Evolutionary conservation across 441 rosid genomes (phyloP).

Genomic region (Populus hybrid): DNA sequence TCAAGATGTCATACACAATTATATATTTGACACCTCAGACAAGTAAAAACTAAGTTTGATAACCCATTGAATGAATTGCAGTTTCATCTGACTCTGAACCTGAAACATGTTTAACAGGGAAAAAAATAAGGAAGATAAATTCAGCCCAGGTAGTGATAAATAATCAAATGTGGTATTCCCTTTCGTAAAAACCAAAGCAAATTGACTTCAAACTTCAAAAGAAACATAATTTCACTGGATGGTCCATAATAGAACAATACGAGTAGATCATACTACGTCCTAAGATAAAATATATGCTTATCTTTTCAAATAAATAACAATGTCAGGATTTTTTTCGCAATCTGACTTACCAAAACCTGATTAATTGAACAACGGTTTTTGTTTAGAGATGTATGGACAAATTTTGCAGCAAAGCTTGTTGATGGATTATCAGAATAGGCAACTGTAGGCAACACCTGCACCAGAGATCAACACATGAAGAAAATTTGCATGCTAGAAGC

Average conservation of each 20-base stretch:
- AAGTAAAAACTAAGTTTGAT: neutral
- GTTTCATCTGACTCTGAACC: neutral
- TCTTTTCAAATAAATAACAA: constrained; percentile 1
- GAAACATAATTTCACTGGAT: neutral
- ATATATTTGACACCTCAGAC: neutral
- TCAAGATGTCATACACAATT: neutral
- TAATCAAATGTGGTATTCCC: neutral
- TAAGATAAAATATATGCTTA: neutral
- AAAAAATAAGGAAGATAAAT: neutral
- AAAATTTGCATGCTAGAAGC: constrained; percentile 5
- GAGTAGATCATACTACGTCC: neutral
- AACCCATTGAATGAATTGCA: neutral
- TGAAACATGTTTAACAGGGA: neutral
- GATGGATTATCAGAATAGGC: constrained; percentile 98
- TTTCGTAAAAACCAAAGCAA: neutral
- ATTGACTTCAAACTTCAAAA: neutral
- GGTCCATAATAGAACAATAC: neutral
- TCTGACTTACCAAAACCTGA: constrained; percentile 70
- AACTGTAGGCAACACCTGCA: constrained; percentile 87
- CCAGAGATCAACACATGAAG: constrained; percentile 18
- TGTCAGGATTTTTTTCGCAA: neutral
- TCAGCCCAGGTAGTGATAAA: neutral
- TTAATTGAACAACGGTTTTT: constrained; percentile 96
- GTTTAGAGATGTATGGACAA: constrained; percentile 94
- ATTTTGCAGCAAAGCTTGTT: constrained; percentile 90